Evolutionary conservation across 208 protist species (phyloP), one percentile per base, ranked within the genome.

Genomic region (Acanthamoeba lugdunensis): DNA sequence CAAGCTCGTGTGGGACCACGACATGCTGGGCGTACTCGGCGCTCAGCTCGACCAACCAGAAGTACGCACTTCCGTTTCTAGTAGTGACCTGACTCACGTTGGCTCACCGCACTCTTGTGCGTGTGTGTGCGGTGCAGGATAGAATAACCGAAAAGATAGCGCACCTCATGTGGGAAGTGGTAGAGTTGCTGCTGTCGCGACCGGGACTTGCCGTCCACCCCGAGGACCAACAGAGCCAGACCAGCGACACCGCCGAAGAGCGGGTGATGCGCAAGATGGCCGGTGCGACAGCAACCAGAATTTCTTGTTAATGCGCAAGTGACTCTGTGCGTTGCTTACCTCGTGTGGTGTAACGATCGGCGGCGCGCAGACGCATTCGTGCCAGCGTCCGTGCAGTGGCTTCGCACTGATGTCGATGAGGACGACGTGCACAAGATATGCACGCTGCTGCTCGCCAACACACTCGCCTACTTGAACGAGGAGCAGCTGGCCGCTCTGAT

Each of bases 1-100:
- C 37, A 18, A 28, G n/a, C 71, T 79, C 18, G 71, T 79, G 71
- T 79, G 71, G 71, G 71, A 45, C 13, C 18, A 79, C 71, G 61
- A 67, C 61, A 13, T 79, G 37, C 30, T 79, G 14, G 37, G 8
- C 16, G 37, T 79, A 3, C 18, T 79, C 2, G 71, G 71, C 25
- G 37, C 71, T 13, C 71, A 50, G 37, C 37, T 79, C 23, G 30
- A 2, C 33, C 71, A 79, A 23, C 33, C 14, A 21, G 71, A 79
- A 23, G 65, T 73, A 28, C 65, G 45, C 45, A 48, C 45, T 48
- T 11, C 6, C 45, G 45, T 48, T 48, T 48, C 45, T 48, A 48
- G 5, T 48, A 8, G 45, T 48, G 45, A 48, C 11, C 45, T 11
- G 45, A 48, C 5, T 48, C 45, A 11, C 45, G 11, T 48, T 48